Base-by-base conservation (phyloP, 495 filamentous ascomycete species). In the Letharia lupina region DNA sequence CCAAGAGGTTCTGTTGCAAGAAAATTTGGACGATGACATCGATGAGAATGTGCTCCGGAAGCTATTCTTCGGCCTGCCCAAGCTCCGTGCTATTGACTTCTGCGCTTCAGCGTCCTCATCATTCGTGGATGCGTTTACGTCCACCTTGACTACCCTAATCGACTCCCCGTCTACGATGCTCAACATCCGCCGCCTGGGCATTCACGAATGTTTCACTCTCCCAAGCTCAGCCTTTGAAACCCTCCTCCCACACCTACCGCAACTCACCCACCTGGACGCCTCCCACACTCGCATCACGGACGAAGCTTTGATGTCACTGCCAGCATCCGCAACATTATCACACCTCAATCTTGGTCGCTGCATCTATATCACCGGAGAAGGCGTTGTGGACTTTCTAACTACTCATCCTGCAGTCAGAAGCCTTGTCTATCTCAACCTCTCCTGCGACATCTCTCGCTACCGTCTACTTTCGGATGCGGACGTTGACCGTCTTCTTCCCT, bases 301-400 rank as follows among this genome's bases (percentile, higher is more conserved):
- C 73, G 79, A 77, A 20, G 90, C 89, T 35, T 81, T 96, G 23
- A 75, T 81, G 64, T 84, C 87, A 28, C 90, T 96, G 63, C 90
- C 90, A 3, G 70, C 81, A 20, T 86, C 86, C 11, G 91, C 91
- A 11, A 78, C 75, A 64, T 83, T 94, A 68, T 91, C 89, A 20
- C 91, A 96, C 72, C 79, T 96, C 57, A 91, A 91, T 69, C 75
- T 96, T 45, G 86, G 87, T 57, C 89, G 87, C 69, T 94, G 91
- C 80, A 86, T 82, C 16, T 77, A 84, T 31, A 81, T 96, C 62
- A 82, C 83, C n/a, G 87, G 88, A 0, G 75, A 81, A 18, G 81
- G 73, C 18, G 81, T 93, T 37, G 86, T 92, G 47, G 79, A 89
- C 60, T 93, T 94, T 71, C 71, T 96, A 64, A 78, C 82, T 33